phyloP scores from a whole-genome alignment of 306 rosid genomes.

The Trichosanthes truncata region DNA sequence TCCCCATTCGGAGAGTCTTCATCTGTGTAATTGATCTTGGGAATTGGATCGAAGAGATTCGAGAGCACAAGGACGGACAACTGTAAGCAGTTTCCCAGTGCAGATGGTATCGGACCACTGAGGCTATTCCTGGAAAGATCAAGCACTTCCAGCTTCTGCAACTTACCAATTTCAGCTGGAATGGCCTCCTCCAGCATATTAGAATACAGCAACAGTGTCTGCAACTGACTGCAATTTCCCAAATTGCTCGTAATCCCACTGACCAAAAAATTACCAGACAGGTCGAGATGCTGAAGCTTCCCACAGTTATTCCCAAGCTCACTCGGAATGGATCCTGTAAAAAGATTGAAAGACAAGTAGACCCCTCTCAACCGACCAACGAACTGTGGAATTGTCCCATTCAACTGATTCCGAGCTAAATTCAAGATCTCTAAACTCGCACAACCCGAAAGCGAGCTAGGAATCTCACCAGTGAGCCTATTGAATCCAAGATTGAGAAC shows the following conservation, averaged over 20 bases:
- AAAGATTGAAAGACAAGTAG: constrained; percentile 48
- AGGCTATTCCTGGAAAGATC: constrained; percentile 87
- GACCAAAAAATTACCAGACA: constrained; percentile 58
- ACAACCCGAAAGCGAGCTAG: constrained; percentile 28
- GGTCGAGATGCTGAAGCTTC: constrained; percentile 76
- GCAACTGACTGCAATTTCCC: constrained; percentile 58
- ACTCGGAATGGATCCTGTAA: constrained; percentile 44
- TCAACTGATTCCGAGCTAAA: constrained; percentile 55
- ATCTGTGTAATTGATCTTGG: constrained; percentile 16
- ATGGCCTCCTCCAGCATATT: constrained; percentile 58
- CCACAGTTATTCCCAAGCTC: constrained; percentile 65
- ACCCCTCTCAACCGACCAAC: constrained; percentile 51
- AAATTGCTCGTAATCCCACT: constrained; percentile 45
- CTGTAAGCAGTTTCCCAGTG: constrained; percentile 58
- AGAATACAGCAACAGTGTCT: constrained; percentile 55
- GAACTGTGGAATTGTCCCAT: constrained; percentile 62
- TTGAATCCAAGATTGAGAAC: constrained; percentile 75
- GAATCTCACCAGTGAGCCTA: constrained; percentile 51
- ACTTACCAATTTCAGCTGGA: constrained; percentile 56
- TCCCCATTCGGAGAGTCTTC: constrained; percentile 28
- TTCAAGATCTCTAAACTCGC: constrained; percentile 51
- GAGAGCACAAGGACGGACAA: constrained; percentile 72
- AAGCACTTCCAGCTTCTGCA: constrained; percentile 48
- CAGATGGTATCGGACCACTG: constrained; percentile 44
- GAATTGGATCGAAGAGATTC: constrained; percentile 42